A percentile compares a stretch with the other conserved stretches of the same genome.
Evolutionary conservation across 1,139 yeast genomes (phyloP).

Genomic region (Suhomyces wounanorum): DNA sequence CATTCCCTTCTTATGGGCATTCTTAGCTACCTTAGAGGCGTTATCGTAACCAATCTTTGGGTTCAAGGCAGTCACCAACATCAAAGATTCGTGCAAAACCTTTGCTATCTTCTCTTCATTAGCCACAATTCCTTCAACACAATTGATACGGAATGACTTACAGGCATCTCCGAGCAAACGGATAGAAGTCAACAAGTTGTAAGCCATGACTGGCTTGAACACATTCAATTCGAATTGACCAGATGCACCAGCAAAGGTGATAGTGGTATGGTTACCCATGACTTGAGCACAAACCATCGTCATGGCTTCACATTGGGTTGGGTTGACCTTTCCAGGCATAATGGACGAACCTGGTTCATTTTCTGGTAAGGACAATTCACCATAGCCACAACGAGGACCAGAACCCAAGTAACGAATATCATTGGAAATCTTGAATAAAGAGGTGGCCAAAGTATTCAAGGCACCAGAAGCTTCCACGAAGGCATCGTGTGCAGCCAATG

Average conservation of each 20-base stretch:
- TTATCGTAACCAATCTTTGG: slow-evolving; percentile 98
- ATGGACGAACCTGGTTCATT: slow-evolving; percentile 99
- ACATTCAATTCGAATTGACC: slow-evolving; percentile 99
- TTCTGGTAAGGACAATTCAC: slow-evolving; percentile 92
- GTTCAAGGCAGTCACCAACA: slow-evolving; percentile 97
- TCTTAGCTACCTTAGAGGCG: slow-evolving; percentile 97
- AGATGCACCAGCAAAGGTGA: slow-evolving; percentile 96
- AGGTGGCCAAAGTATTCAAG: slow-evolving; percentile 88
- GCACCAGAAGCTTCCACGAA: slow-evolving; percentile 98
- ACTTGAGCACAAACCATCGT: slow-evolving; percentile 99
- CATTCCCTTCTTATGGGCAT: slow-evolving; percentile 96
- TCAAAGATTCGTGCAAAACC: slow-evolving; percentile 87
- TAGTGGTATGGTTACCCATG: slow-evolving; percentile 92
- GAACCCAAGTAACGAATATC: slow-evolving; percentile 98
- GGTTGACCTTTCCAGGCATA: slow-evolving; percentile 99
- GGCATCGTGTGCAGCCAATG: slow-evolving; percentile 98
- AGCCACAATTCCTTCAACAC: slow-evolving; percentile 93
- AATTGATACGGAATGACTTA: slow-evolving; percentile 85
- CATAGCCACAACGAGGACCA: slow-evolving; percentile 99
- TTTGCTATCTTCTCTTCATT: slow-evolving; percentile 85
- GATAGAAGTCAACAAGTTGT: slow-evolving; percentile 83
- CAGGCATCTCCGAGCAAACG: slow-evolving; percentile 88
- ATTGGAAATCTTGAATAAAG: slow-evolving; percentile 93
- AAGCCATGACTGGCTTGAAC: slow-evolving; percentile 93
- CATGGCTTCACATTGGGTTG: slow-evolving; percentile 97